Evolutionary conservation across 2,329 filamentous ascomycete genomes (phyloP).

Genomic region (Lachnellula cervina): DNA sequence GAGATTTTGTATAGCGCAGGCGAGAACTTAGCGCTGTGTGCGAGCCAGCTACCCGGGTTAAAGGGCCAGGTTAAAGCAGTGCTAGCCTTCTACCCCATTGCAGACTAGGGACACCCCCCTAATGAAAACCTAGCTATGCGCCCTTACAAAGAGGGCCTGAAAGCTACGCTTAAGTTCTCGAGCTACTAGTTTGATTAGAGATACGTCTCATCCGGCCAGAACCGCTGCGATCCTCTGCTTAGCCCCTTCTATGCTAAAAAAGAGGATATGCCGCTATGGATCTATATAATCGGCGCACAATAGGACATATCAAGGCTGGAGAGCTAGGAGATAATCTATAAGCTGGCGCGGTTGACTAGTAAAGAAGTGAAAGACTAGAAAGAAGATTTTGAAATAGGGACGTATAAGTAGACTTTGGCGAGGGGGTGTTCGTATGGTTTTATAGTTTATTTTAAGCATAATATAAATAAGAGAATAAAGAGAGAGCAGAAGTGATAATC

Average conservation of each 20-base stretch:
- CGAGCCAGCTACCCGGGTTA: constrained; percentile 29
- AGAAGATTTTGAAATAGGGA: no score
- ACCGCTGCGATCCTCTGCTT: constrained; percentile 16
- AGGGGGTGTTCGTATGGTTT: no score
- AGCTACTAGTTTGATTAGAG: constrained; percentile 12
- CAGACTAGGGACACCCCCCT: constrained; percentile 34
- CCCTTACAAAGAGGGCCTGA: constrained; percentile 14
- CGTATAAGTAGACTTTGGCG: no score
- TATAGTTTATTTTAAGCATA: no score
- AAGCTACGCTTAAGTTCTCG: constrained; percentile 2
- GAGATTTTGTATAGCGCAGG: no score
- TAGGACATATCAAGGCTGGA: constrained; percentile 19
- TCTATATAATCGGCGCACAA: constrained; percentile 18
- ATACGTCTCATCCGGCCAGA: constrained; percentile 16
- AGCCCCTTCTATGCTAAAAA: constrained; percentile 16
- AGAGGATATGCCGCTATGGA: constrained; percentile 18
- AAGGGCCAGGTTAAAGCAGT: no score
- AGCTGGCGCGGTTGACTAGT: no score
- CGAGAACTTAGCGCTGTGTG: not conserved
- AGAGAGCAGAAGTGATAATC: no score
- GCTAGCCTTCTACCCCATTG: constrained; percentile 39
- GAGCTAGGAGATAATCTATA: not conserved
- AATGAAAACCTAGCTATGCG: constrained; percentile 26
- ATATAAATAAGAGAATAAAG: no score
- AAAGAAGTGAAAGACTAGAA: no score